Evolutionary conservation across 163 green algal genomes (phyloP), one percentile per base, ranked within the genome.

Genomic region (Prototheca cutis): DNA sequence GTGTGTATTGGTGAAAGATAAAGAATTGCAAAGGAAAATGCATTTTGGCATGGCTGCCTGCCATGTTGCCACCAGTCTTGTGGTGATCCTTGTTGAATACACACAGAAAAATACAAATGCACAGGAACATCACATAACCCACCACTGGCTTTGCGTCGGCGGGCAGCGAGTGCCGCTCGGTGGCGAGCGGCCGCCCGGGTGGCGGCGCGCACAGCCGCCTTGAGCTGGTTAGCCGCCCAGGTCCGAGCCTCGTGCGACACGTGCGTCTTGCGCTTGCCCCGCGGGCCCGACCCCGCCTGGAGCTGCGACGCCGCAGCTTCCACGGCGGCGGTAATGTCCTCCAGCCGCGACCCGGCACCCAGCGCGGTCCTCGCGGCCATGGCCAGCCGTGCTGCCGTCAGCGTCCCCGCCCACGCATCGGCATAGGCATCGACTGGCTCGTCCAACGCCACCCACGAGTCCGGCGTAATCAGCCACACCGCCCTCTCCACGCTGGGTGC

Each of bases 401-500:
- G 62, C 6, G 61, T 55, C 5, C 45, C 32, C 3, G 36, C 30
- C 36, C 72, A 67, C 3, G 68, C 4, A 0, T 40, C 29, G 0
- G 29, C 59, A 45, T 88, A 88, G 10, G 47, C 36, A 6, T 34
- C 21, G 13, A 67, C 39, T 0, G 80, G 79, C 19, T 47, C 48
- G 7, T 67, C 21, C 13, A 86, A 61, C 58, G 68, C 65, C 66
- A 76, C 79, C 75, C 80, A 76, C 34, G 63, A 63, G 6, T 59
- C 52, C 10, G 64, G 34, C 2, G 76, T 81, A 23, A 76, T 52
- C 1, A 78, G 64, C 78, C 77, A 90, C 2, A 86, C 47, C 4
- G 39, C 39, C 36, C 49, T 13, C 36, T 45, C 36, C 36, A 1
- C 13, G 36, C 25, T 17, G 23, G 8, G 36, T 21, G 31, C 54